Evolutionary conservation across 352 stramenopile genomes (phyloP).

Genomic region (Peronospora destructor): DNA sequence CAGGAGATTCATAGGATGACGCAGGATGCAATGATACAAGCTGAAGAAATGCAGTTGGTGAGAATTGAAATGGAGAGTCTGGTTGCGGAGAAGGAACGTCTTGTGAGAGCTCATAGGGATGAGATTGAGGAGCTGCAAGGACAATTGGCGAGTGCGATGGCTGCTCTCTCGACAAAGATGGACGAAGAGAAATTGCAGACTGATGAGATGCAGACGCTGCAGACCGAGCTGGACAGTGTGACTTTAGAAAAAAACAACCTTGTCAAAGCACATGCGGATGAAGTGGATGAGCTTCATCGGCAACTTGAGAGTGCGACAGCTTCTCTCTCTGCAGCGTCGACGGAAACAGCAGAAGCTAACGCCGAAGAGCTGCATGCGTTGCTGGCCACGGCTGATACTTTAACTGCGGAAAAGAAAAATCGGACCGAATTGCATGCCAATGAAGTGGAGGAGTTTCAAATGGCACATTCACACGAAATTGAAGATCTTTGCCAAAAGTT

Average conservation of each 20-base stretch:
- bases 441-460: constrained; percentile 6
- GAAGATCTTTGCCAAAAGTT: constrained; percentile 3
- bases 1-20: constrained; percentile 38
- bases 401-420: constrained; percentile 4
- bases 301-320: constrained; percentile 17
- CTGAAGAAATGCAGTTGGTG: constrained; percentile 29
- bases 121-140: constrained; percentile 24
- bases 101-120: constrained; percentile 13
- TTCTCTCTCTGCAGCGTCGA: neutral
- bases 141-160: constrained; percentile 25
- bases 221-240: constrained; percentile 9
- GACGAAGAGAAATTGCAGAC: constrained; percentile 6
- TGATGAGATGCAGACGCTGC: constrained; percentile 14
- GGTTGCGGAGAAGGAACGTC: constrained; percentile 17
- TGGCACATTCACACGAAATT: constrained; percentile 8
- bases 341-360: neutral
- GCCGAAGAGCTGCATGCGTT: constrained; percentile 6
- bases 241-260: constrained; percentile 7
- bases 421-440: neutral
- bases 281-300: constrained; percentile 18
- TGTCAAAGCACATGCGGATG: constrained; percentile 6
- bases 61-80: constrained; percentile 25
- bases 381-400: neutral
- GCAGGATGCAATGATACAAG: constrained; percentile 19
- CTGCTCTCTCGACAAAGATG: constrained; percentile 4